Conservation (phyloP, 2,329 filamentous ascomycete genomes). For the Xylaria sp. region DNA sequence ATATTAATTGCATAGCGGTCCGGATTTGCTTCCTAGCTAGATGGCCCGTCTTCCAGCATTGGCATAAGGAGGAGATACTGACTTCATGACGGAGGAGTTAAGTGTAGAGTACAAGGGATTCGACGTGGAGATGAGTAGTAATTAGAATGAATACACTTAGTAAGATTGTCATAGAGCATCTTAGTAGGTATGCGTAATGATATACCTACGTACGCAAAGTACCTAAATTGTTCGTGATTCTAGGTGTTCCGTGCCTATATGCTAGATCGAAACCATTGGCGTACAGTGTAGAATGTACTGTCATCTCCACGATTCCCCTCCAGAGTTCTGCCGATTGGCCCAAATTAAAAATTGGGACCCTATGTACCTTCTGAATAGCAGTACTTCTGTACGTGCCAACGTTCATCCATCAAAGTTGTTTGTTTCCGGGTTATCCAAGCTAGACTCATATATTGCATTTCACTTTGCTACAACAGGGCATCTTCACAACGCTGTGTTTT, state of each 20-base stretch:
- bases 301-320: neutral
- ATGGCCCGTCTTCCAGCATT: slow-evolving; percentile 12
- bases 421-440: neutral
- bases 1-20: slow-evolving; percentile 44
- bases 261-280: neutral
- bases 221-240: too few species aligned
- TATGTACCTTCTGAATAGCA: neutral
- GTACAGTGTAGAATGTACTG: slow-evolving; percentile 5
- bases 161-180: neutral
- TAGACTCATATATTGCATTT: slow-evolving; percentile 1
- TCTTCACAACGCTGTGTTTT: neutral
- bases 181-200: neutral
- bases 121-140: neutral
- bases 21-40: slow-evolving; percentile 24
- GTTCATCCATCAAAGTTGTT: neutral
- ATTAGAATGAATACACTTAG: slow-evolving; percentile 22
- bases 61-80: slow-evolving; percentile 11
- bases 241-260: too few species aligned
- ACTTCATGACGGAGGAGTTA: slow-evolving; percentile 17
- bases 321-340: slow-evolving; percentile 41
- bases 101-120: slow-evolving; percentile 25
- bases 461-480: slow-evolving; percentile 1
- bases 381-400: too few species aligned
- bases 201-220: too few species aligned
- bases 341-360: neutral